Evolutionary conservation across 352 stramenopile genomes (phyloP).

Genomic region (Pilasporangium apinafurcum): DNA sequence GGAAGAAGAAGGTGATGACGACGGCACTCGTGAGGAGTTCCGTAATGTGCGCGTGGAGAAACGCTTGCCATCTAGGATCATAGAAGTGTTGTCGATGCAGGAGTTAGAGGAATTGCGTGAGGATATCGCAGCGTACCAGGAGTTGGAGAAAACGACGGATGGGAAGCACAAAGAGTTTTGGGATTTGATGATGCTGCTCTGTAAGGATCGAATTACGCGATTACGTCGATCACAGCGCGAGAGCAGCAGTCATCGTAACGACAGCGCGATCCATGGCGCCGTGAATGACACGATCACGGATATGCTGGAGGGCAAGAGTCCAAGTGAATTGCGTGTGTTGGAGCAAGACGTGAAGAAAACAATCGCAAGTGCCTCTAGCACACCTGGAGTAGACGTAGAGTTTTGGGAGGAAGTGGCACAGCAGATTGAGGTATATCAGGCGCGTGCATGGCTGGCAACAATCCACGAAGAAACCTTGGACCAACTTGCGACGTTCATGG

Average conservation of each 20-base stretch:
- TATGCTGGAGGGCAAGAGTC: constrained; percentile 85
- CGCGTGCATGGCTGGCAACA: constrained; percentile 80
- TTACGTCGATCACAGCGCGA: constrained; percentile 55
- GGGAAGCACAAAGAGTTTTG: constrained; percentile 83
- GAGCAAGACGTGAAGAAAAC: constrained; percentile 61
- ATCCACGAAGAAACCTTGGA: constrained; percentile 94
- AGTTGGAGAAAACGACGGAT: constrained; percentile 71
- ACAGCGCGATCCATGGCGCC: constrained; percentile 79
- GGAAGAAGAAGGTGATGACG: constrained; percentile 42
- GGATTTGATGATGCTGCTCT: constrained; percentile 75
- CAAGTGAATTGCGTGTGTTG: constrained; percentile 34
- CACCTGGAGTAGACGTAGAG: constrained; percentile 81
- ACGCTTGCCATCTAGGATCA: constrained; percentile 48
- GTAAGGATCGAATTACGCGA: constrained; percentile 61
- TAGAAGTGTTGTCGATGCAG: constrained; percentile 75
- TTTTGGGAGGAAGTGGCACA: constrained; percentile 93
- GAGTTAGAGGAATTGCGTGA: constrained; percentile 79
- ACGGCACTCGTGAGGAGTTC: constrained; percentile 26
- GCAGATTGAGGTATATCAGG: constrained; percentile 90
- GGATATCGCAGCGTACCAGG: constrained; percentile 88
- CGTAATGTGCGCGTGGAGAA: constrained; percentile 77
- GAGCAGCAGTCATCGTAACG: constrained; percentile 58
- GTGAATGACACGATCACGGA: constrained; percentile 85
- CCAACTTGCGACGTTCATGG: constrained; percentile 88
- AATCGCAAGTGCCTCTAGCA: constrained; percentile 44